Conservation (phyloP, 192 early-diverging fungal species). For the Rhizoclosmatium globosum region DNA sequence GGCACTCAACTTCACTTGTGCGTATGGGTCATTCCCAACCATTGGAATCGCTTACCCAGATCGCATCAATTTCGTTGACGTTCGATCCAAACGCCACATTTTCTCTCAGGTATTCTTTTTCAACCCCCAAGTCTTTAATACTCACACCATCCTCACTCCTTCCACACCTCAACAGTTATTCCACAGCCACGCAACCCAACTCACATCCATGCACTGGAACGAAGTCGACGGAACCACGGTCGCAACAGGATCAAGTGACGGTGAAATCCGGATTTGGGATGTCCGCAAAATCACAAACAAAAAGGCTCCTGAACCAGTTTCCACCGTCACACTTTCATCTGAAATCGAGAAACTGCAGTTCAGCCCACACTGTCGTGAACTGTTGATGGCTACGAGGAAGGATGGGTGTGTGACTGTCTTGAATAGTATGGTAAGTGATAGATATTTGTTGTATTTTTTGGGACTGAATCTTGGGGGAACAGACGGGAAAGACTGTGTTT, state of each 20-base stretch:
- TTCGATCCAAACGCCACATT: slow-evolving; percentile 12
- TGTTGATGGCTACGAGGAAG: neutral
- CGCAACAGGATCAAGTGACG: neutral
- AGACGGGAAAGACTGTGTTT: slow-evolving; percentile 9
- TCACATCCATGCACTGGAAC: slow-evolving; percentile 27
- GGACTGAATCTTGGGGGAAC: neutral
- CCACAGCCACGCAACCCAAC: neutral
- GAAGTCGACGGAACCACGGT: slow-evolving; percentile 17
- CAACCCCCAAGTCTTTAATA: neutral
- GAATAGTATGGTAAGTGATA: slow-evolving; percentile 3
- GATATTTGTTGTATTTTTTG: neutral
- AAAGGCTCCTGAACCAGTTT: neutral
- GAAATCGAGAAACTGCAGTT: slow-evolving; percentile 11
- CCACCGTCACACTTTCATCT: neutral
- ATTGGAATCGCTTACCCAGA: slow-evolving; percentile 19
- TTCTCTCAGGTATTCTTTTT: slow-evolving; percentile 15
- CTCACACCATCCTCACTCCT: neutral
- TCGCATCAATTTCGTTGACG: slow-evolving; percentile 16
- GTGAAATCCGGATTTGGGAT: slow-evolving; percentile 30
- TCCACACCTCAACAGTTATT: neutral
- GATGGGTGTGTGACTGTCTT: slow-evolving; percentile 20
- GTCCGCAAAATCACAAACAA: neutral
- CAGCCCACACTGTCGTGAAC: neutral
- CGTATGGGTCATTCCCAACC: neutral
- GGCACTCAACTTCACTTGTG: slow-evolving; percentile 8